phyloP scores from a whole-genome alignment of 2,329 filamentous ascomycete genomes.

The Hawksworthiomyces lignivorus region DNA sequence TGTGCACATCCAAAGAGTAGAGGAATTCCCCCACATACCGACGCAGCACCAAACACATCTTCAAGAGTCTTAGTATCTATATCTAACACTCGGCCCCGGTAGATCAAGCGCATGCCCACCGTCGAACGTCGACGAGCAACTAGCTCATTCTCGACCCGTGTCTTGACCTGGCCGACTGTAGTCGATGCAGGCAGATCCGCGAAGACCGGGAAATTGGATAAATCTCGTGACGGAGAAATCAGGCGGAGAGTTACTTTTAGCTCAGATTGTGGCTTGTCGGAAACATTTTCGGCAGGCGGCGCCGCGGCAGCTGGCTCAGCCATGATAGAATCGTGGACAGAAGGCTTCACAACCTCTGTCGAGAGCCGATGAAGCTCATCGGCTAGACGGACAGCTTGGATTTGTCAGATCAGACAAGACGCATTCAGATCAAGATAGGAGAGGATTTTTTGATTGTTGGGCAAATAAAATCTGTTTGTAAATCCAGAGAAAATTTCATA shows the following conservation, averaged over 20 bases:
- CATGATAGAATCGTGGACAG: too few species aligned
- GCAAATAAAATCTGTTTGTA: too few species aligned
- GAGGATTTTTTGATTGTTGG: too few species aligned
- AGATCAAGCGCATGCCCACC: constrained; percentile 13
- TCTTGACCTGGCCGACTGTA: constrained; percentile 9
- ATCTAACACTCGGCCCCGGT: constrained; percentile 13
- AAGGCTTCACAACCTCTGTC: background rate
- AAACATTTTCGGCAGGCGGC: background rate
- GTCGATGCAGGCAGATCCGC: constrained; percentile 4
- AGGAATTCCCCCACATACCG: constrained; percentile 11
- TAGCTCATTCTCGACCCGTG: constrained; percentile 7
- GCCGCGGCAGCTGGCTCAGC: background rate
- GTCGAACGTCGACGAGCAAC: constrained; percentile 1
- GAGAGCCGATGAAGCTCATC: background rate
- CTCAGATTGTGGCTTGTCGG: background rate
- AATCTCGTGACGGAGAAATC: constrained; percentile 11
- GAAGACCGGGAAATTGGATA: constrained; percentile 8
- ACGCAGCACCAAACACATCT: constrained; percentile 10
- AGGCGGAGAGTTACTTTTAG: constrained; percentile 9
- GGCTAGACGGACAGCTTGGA: background rate
- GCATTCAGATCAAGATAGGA: too few species aligned
- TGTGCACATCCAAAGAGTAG: background rate
- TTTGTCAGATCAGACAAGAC: background rate
- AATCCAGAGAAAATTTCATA: too few species aligned
- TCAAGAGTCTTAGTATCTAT: constrained; percentile 7